These are phyloP conservation scores for Prosopis cineraria DNA, from an alignment of 306 rosid genomes.

Conservation along the genomic window DNA sequence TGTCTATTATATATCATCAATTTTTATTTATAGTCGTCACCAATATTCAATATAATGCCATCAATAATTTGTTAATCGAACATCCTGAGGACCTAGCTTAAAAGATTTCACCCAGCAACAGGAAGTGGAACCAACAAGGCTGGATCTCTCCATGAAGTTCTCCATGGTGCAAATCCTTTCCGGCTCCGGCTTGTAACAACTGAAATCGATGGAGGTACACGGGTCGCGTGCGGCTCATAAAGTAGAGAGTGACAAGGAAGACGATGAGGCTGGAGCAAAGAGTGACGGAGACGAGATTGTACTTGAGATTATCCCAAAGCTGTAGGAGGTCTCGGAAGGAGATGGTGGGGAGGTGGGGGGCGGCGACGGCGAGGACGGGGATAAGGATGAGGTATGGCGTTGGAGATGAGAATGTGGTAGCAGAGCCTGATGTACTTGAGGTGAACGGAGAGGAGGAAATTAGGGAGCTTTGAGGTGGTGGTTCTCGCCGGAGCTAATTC, in stretches of 20 bases:
- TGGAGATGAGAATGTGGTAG: constrained; percentile 77
- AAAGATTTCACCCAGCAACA: too few relatives aligned
- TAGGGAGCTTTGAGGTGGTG: constrained; percentile 61
- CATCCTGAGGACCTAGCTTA: too few relatives aligned
- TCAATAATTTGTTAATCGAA: too few relatives aligned
- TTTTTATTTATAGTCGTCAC: too few relatives aligned
- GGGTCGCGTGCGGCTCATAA: constrained; percentile 72
- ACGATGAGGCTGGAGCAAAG: constrained; percentile 51
- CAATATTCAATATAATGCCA: too few relatives aligned
- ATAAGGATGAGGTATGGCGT: constrained; percentile 67
- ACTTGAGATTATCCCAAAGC: constrained; percentile 54
- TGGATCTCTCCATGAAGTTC: constrained; percentile 54
- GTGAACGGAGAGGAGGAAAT: constrained; percentile 64
- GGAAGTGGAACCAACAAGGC: too few relatives aligned
- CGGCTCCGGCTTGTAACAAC: constrained; percentile 68
- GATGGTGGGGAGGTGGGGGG: constrained; percentile 62
- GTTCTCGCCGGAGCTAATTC: constrained; percentile 9
- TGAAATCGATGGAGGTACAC: constrained; percentile 62
- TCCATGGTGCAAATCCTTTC: constrained; percentile 54
- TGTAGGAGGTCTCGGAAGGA: constrained; percentile 36
- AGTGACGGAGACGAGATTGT: constrained; percentile 54
- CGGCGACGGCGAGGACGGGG: constrained; percentile 47
- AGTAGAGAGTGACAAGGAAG: constrained; percentile 72
- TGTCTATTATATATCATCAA: too few relatives aligned
- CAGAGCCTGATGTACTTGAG: constrained; percentile 88